Base-by-base conservation (phyloP, 1,139 yeast species). In the Blastobotrys elegans region DNA sequence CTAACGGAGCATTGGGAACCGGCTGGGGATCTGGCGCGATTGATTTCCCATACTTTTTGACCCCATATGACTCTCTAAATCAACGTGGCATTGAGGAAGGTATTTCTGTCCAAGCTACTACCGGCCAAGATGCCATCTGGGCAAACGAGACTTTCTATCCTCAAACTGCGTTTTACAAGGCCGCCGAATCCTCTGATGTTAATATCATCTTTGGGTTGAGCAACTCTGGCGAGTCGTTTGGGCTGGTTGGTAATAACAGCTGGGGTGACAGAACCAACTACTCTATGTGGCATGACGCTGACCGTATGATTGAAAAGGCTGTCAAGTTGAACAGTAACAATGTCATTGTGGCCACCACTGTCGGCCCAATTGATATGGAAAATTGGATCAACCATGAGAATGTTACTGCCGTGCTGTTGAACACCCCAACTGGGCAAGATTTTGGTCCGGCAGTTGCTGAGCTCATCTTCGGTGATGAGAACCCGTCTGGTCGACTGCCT, bases 401-500 rank as follows among this genome's bases (percentile, higher is more conserved):
- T 56, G 75, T 80, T 39, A 79, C 77, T 36, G 84, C 74, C 1
- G 80, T 80, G 3, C 50, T 80, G 20, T 77, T 69, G 57, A 68
- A 80, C 4, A 74, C 81, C 7, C 82, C 84, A 4, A 70, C 77
- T 47, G 85, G 85, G 17, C 82, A 80, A 58, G 77, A 67, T 61
- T 72, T 70, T 52, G 78, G 75, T 49, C 53, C 68, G 54, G 75
- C 73, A n/a, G 66, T 75, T 38, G 76, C 76, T 1, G 77, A 76
- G 24, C 60, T 75, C 16, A 61, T 77, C 46, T 80, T 79, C 64
- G 86, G 86, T 1, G 81, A 76, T 37, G 69, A 67, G 20, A 76
- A 76, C 54, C 85, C 85, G 4, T 76, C 82, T 24, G 86, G 85
- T 2, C 73, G 75, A 54, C 67, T 80, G 41, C 84, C 86, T 0